These are phyloP conservation scores for Xylaria longipes DNA, from an alignment of 495 filamentous ascomycete genomes.

Conservation along the genomic window DNA sequence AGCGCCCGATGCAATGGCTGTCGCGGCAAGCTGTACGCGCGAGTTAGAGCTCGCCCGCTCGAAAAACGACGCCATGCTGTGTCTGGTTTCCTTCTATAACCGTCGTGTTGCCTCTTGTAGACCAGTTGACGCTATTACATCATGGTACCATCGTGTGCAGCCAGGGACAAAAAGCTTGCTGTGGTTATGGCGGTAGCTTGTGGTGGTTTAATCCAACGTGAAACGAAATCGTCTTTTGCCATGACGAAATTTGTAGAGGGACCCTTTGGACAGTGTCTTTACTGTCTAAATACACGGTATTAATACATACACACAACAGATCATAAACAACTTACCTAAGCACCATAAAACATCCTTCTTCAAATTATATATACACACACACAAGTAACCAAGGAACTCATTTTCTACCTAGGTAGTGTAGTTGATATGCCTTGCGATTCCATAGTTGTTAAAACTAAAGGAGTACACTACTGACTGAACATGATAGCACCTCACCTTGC, in stretches of 20 bases:
- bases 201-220: neutral
- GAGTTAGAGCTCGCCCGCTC: conserved; percentile 42
- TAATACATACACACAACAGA: neutral
- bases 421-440: neutral
- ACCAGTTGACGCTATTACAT: neutral
- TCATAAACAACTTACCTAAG: neutral
- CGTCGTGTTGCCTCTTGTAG: neutral
- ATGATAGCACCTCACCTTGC: neutral
- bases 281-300: conserved; percentile 5
- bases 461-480: neutral
- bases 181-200: neutral
- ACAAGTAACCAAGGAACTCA: neutral
- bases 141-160: neutral
- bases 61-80: conserved; percentile 47
- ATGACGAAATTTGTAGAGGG: conserved; percentile 11
- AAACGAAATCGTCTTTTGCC: conserved; percentile 1
- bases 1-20: conserved; percentile 76
- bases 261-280: neutral
- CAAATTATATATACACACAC: neutral
- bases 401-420: neutral
- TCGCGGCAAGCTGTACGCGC: conserved; percentile 71
- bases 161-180: neutral
- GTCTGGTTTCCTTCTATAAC: neutral
- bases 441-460: neutral
- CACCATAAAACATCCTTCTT: neutral